Evolutionary conservation across 2,329 filamentous ascomycete genomes (phyloP).

Genomic region (Fusarium ramigenum): DNA sequence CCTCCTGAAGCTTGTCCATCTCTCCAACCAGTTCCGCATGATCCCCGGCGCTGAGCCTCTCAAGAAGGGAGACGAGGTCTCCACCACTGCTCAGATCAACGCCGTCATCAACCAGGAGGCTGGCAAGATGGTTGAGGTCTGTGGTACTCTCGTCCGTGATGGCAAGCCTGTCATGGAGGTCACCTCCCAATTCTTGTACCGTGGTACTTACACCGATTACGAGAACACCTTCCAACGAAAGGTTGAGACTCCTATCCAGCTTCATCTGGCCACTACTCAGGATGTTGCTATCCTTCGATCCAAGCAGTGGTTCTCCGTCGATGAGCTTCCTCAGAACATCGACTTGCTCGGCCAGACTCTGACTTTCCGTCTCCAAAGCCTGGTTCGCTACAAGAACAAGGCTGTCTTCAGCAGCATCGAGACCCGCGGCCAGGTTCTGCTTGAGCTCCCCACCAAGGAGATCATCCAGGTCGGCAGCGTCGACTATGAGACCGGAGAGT

Average conservation of each 20-base stretch:
- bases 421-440: slow-evolving; percentile 89
- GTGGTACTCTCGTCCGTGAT: slow-evolving; percentile 89
- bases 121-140: slow-evolving; percentile 99
- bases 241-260: slow-evolving; percentile 92
- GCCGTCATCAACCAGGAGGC: slow-evolving; percentile 98
- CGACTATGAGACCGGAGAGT: slow-evolving; percentile 90
- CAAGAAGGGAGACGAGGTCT: slow-evolving; percentile 93
- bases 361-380: slow-evolving; percentile 92
- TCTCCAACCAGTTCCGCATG: slow-evolving; percentile 99
- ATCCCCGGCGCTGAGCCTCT: slow-evolving; percentile 92
- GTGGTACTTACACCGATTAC: slow-evolving; percentile 89
- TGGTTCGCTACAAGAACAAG: slow-evolving; percentile 95
- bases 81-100: slow-evolving; percentile 95
- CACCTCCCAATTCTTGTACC: slow-evolving; percentile 97
- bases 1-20: slow-evolving; percentile 91
- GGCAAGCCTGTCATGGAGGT: slow-evolving; percentile 95
- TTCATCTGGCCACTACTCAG: slow-evolving; percentile 86
- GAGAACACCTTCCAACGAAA: slow-evolving; percentile 99
- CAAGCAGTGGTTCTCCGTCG: slow-evolving; percentile 97
- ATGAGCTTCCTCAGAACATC: slow-evolving; percentile 73
- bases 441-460: slow-evolving; percentile 97
- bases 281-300: slow-evolving; percentile 94
- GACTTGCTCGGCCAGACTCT: slow-evolving; percentile 93
- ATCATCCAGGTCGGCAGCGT: slow-evolving; percentile 97
- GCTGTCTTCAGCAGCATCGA: slow-evolving; percentile 90